Conservation (phyloP, 2,329 filamentous ascomycete genomes). For the Penicillium sp. region DNA sequence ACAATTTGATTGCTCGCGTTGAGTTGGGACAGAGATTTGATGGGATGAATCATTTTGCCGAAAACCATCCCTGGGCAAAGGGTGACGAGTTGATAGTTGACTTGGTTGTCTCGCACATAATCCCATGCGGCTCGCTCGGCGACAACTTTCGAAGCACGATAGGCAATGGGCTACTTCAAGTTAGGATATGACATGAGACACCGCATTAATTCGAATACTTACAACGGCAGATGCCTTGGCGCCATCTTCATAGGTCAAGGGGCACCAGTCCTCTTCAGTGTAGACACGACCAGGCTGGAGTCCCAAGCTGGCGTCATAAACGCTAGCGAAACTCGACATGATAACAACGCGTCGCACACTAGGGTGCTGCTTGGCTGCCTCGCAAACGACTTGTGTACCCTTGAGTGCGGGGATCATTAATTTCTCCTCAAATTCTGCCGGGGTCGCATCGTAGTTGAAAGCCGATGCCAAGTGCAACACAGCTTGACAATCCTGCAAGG, state of each 20-base stretch:
- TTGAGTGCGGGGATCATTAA: conserved; percentile 34
- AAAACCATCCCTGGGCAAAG: conserved; percentile 35
- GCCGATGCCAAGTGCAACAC: conserved; percentile 35
- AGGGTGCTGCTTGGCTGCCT: conserved; percentile 23
- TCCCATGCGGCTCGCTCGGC: conserved; percentile 33
- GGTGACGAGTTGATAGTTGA: conserved; percentile 20
- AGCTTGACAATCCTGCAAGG: conserved; percentile 19
- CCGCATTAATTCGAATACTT: not conserved
- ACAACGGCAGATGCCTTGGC: conserved; percentile 25
- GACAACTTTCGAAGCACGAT: conserved; percentile 30
- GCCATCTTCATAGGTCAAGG: conserved; percentile 28
- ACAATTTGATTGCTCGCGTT: conserved; percentile 36
- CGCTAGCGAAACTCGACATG: conserved; percentile 31
- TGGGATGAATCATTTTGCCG: conserved; percentile 29
- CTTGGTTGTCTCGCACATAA: conserved; percentile 23
- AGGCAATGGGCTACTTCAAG: conserved; percentile 23
- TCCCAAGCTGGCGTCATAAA: conserved; percentile 28
- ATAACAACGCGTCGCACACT: conserved; percentile 29
- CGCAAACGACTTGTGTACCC: conserved; percentile 31
- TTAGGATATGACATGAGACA: not conserved
- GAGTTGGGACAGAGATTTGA: conserved; percentile 23
- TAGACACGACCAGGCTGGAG: conserved; percentile 26
- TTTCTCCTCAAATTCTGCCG: conserved; percentile 33
- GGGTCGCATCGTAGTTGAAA: conserved; percentile 31
- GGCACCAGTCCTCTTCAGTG: conserved; percentile 27